A percentile compares a stretch with the other conserved stretches of the same genome.
phyloP scores from a whole-genome alignment of 345 rosid genomes.

The Syzygium oleosum region DNA sequence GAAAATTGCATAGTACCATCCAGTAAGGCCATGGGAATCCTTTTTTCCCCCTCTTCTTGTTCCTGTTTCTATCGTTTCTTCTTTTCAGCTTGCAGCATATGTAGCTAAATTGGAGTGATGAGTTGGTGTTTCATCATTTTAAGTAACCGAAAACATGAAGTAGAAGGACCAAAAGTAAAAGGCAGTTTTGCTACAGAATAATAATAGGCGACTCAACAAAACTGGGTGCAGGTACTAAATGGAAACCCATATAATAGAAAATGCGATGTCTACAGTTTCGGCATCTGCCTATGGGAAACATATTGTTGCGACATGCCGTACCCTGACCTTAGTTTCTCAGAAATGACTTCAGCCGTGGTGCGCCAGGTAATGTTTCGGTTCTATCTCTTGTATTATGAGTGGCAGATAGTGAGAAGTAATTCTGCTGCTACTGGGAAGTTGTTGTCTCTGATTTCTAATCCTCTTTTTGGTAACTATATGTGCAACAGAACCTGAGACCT shows the following conservation, averaged over 20 bases:
- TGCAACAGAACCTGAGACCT: slow-evolving; percentile 79
- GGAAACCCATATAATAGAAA: slow-evolving; percentile 93
- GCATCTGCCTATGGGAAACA: slow-evolving; percentile 96
- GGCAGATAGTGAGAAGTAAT: not conserved
- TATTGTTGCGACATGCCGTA: slow-evolving; percentile 99
- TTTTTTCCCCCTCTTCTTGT: not conserved
- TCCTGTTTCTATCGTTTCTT: not conserved
- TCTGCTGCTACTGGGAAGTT: not conserved
- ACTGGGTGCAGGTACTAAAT: slow-evolving; percentile 71
- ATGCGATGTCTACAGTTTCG: slow-evolving; percentile 96
- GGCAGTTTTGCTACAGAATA: not conserved
- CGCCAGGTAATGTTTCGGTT: slow-evolving; percentile 47
- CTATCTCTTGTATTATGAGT: not conserved
- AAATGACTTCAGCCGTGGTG: slow-evolving; percentile 95
- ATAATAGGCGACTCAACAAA: not conserved
- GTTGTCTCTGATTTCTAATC: not conserved
- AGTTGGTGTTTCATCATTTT: not conserved
- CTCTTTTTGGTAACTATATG: not conserved
- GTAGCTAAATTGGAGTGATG: not conserved
- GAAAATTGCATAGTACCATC: not conserved
- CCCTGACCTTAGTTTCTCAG: slow-evolving; percentile 90
- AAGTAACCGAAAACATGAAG: not conserved
- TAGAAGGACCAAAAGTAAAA: not conserved
- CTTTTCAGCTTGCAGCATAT: not conserved
- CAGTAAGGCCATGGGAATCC: not conserved